Percentiles rank a stretch among this genome's conserved stretches.
phyloP scores from a whole-genome alignment of 306 rosid species.

The Trifolium repens region DNA sequence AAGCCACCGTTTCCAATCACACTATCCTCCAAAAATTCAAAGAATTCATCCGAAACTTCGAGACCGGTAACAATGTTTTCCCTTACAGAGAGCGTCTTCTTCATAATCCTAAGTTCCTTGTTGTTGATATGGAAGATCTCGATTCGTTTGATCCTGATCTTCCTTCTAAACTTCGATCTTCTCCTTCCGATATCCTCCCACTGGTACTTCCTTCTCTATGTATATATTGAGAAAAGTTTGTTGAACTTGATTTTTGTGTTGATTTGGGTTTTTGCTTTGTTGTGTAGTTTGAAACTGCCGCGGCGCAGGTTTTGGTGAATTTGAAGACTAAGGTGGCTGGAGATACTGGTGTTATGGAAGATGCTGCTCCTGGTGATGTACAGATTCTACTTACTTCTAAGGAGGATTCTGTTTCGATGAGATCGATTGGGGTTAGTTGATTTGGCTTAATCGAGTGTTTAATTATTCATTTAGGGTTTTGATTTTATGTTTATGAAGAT shows the following conservation, averaged over 20 bases:
- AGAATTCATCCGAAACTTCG: slow-evolving; percentile 92
- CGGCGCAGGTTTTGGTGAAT: slow-evolving; percentile 85
- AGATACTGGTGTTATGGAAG: slow-evolving; percentile 88
- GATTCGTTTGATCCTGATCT: slow-evolving; percentile 80
- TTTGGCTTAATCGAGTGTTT: neutral
- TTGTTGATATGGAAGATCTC: slow-evolving; percentile 76
- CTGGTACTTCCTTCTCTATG: slow-evolving; percentile 47
- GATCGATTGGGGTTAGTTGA: slow-evolving; percentile 80
- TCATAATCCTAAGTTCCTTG: slow-evolving; percentile 65
- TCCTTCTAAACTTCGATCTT: slow-evolving; percentile 74
- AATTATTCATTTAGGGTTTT: neutral
- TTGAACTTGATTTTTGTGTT: neutral
- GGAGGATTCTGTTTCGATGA: slow-evolving; percentile 80
- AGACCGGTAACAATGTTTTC: slow-evolving; percentile 67
- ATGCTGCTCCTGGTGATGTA: slow-evolving; percentile 76
- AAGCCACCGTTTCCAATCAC: slow-evolving; percentile 60
- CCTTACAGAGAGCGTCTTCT: slow-evolving; percentile 88
- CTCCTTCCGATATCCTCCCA: slow-evolving; percentile 83
- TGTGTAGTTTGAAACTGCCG: slow-evolving; percentile 88
- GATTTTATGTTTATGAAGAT: slow-evolving; percentile 2
- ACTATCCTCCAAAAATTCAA: slow-evolving; percentile 80
- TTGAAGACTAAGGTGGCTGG: slow-evolving; percentile 84
- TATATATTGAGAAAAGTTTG: too few species aligned
- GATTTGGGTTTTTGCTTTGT: neutral
- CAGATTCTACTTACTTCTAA: slow-evolving; percentile 90